phyloP scores from a whole-genome alignment of 352 stramenopile genomes.

The Thraustotheca clavata region DNA sequence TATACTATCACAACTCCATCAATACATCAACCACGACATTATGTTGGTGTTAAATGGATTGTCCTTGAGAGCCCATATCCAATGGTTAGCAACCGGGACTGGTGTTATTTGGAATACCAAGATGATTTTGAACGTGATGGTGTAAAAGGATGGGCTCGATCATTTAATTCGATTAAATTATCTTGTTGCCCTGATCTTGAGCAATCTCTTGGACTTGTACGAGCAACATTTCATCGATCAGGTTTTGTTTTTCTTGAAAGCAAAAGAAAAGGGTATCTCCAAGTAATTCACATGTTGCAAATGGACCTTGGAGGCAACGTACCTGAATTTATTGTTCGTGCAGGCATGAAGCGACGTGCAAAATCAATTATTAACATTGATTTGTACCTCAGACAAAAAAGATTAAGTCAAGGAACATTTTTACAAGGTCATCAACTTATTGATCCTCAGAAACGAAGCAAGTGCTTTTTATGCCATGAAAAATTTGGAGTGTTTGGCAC shows the following conservation, averaged over 20 bases:
- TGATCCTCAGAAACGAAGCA: conserved; percentile 40
- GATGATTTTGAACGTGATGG: conserved; percentile 55
- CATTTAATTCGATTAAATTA: conserved; percentile 61
- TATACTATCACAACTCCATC: conserved; percentile 40
- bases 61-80: conserved; percentile 41
- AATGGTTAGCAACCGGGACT: conserved; percentile 61
- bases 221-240: conserved; percentile 59
- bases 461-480: conserved; percentile 44
- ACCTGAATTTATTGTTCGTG: conserved; percentile 36
- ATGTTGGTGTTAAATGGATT: conserved; percentile 61
- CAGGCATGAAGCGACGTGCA: conserved; percentile 47
- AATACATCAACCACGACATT: conserved; percentile 29
- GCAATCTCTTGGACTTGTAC: conserved; percentile 38
- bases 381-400: conserved; percentile 38
- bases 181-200: conserved; percentile 49
- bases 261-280: conserved; percentile 44
- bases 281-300: conserved; percentile 52
- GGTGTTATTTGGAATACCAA: conserved; percentile 66
- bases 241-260: conserved; percentile 68
- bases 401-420: conserved; percentile 43
- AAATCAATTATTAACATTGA: conserved; percentile 38
- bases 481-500: conserved; percentile 57
- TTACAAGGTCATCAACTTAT: conserved; percentile 62
- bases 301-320: conserved; percentile 59
- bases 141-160: conserved; percentile 55